Base-by-base conservation (phyloP, 140 eudicot species). In the Ambrosia hybrid region DNA sequence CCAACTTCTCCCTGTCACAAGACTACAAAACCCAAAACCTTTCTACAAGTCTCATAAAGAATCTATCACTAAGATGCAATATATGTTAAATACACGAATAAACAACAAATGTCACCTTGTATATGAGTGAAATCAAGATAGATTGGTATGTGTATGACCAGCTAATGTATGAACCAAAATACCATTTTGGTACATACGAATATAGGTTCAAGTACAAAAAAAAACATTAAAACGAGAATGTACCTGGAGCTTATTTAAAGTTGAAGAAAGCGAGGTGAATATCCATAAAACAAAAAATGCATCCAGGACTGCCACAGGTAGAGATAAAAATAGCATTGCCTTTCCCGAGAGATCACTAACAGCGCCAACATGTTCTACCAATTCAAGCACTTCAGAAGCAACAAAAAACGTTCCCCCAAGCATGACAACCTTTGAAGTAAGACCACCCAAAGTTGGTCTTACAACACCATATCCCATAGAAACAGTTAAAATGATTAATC, bases 401-500 rank as follows among this genome's bases (percentile, higher is more conserved):
- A 95, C 48, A 77, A 95, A 88, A 79, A 95, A 95, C n/a, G 99
- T 95, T 16, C 82, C 95, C 59, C 99, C 99, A 57, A 95, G 96
- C 86, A 83, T 83, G 45, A 86, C 62, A 62, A 91, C 97, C 75
- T 88, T 95, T 62, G 96, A 91, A 52, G 99, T 91, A 57, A 95
- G 94, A 74, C 99, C 99, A 66, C 99, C 99, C 72, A 95, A 80
- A 17, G 99, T 91, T 21, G 99, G 99, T 62, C 97, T 95, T 51
- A 95, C 99, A 82, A 95, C 99, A 83, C 99, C 99, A 77, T 86
- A 95, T 13, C 99, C 99, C 99, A 95, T 95, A 9, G 97, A 78
- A 80, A 95, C 99, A 70, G 87, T 91, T 67, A 95, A 86, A 66
- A 95, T 84, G 57, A 95, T 88, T 65, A 95, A 77, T 9, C 99